Conservation (phyloP, 768 basidiomycete genomes). For the Pluteus cervinus region DNA sequence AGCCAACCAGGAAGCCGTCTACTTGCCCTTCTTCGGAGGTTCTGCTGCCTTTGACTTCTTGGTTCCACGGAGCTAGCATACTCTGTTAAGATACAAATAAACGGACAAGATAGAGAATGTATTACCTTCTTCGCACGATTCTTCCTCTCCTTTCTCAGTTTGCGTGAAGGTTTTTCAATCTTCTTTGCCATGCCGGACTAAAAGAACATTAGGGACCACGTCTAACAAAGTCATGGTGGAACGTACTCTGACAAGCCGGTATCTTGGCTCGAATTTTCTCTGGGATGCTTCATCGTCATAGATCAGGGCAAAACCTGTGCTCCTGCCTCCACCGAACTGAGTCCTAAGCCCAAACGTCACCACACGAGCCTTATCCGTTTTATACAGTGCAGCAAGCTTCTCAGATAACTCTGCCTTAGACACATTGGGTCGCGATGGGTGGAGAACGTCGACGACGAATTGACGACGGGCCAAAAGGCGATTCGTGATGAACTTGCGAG, state of each 20-base stretch:
- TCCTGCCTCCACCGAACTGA: slow-evolving; percentile 96
- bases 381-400: slow-evolving; percentile 90
- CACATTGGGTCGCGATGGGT: slow-evolving; percentile 93
- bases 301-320: slow-evolving; percentile 95
- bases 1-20: slow-evolving; percentile 29
- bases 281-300: slow-evolving; percentile 95
- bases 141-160: slow-evolving; percentile 99
- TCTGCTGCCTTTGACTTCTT: slow-evolving; percentile 93
- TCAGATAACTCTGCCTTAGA: slow-evolving; percentile 88
- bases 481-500: slow-evolving; percentile 99
- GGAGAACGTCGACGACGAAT: slow-evolving; percentile 91
- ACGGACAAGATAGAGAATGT: background rate
- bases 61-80: slow-evolving; percentile 80
- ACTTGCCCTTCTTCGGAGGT: slow-evolving; percentile 90
- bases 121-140: slow-evolving; percentile 96
- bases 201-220: slow-evolving; percentile 2
- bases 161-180: slow-evolving; percentile 88
- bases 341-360: slow-evolving; percentile 94
- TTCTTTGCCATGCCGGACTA: slow-evolving; percentile 70
- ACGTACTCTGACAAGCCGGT: slow-evolving; percentile 91
- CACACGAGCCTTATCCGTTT: slow-evolving; percentile 84
- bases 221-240: background rate
- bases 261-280: slow-evolving; percentile 95
- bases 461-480: slow-evolving; percentile 93
- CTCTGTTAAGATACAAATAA: slow-evolving; percentile 9